Base-by-base conservation (phyloP, 2,329 filamentous ascomycete species). In the Amylocarpus encephaloides region DNA sequence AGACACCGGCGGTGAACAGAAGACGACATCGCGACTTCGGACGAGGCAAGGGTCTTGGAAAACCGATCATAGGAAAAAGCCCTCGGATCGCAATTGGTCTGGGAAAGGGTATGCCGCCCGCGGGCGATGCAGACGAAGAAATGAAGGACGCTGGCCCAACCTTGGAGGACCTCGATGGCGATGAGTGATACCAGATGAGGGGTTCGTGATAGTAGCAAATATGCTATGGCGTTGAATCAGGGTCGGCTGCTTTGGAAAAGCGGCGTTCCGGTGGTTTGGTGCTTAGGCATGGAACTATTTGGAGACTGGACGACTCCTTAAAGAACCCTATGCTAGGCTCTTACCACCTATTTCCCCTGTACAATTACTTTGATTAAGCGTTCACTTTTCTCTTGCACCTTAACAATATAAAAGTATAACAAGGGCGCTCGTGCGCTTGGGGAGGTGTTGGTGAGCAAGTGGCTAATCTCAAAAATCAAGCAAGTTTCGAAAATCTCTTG, bases 81-180 rank as follows among this genome's bases (percentile, higher is more conserved):
- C 43, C 36, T n/a, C 12, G 26, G 9, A 15, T 52, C 3, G 48
- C 51, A n/a, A 52, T 43, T 15, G 57, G 58, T n/a, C 51, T 56
- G 22, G 58, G 54, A 12, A 58, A 59, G 34, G 46, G 48, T 16
- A 38, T 43, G 18, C n/a, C 56, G 38, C 40, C 53, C 18, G 48
- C 50, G 26, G 57, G 51, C 6, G 56, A 55, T 29, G 58, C 46
- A 7, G 59, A 66, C 41, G 60, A 63, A 22, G 55, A 59, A 45
- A 64, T 78, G 56, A 72, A 54, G 40, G 61, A 63, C 53, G 53
- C 48, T 26, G 52, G 48, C 6, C 26, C 36, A 10, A 30, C 58
- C 9, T 41, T 36, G 22, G 52, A 43, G 15, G 56, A 58, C 29
- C 48, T 59, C 12, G 62, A 65, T 50, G 58, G 55, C 19, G 56